These are phyloP conservation scores for Xylariaceae sp. DNA, from an alignment of 2,329 filamentous ascomycete genomes.

Conservation along the genomic window DNA sequence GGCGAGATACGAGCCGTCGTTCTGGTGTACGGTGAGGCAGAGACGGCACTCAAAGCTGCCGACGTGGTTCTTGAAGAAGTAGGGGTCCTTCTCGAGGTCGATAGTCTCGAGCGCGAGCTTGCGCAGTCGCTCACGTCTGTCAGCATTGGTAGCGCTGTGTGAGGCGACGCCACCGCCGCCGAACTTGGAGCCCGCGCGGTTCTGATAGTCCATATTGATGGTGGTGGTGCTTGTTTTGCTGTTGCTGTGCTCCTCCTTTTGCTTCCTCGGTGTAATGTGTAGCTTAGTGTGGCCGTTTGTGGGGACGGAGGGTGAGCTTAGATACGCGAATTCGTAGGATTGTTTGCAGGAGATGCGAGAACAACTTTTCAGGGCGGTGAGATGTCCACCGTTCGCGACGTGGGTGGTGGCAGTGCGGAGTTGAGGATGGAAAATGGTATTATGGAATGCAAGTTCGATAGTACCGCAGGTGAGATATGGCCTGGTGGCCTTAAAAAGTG, in stretches of 20 bases:
- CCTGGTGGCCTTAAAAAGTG: too few relatives aligned
- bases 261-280: background rate
- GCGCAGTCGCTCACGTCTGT: constrained; percentile 93
- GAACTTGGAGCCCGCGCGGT: constrained; percentile 95
- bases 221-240: background rate
- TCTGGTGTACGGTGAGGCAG: constrained; percentile 96
- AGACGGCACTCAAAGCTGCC: constrained; percentile 97
- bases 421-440: too few relatives aligned
- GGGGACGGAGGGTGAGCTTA: too few relatives aligned
- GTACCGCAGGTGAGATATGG: too few relatives aligned
- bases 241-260: background rate
- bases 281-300: too few relatives aligned
- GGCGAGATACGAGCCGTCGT: constrained; percentile 97
- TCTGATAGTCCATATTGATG: constrained; percentile 68
- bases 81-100: constrained; percentile 98
- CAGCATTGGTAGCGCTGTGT: constrained; percentile 88
- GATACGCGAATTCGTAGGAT: too few relatives aligned
- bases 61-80: constrained; percentile 99
- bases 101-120: constrained; percentile 98
- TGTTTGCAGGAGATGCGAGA: too few relatives aligned
- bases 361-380: too few relatives aligned
- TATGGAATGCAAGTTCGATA: too few relatives aligned
- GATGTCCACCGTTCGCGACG: too few relatives aligned
- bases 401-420: too few relatives aligned
- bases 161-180: constrained; percentile 96